Conservation (phyloP, 257 asterid genomes). For the Nicotiana knightiana region DNA sequence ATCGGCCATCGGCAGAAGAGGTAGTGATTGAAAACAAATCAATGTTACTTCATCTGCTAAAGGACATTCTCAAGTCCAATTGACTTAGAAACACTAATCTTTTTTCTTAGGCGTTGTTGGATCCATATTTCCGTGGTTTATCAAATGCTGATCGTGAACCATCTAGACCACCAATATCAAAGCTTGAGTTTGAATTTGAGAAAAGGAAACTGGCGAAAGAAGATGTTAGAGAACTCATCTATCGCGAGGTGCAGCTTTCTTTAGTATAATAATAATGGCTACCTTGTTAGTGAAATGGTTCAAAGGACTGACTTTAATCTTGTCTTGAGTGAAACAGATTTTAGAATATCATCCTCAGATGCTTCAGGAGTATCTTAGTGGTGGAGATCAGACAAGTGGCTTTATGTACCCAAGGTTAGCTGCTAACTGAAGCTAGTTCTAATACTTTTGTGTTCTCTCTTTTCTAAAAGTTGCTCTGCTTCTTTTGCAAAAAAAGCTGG, state of each 20-base stretch:
- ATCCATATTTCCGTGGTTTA: slow-evolving; percentile 77
- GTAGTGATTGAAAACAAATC: slow-evolving; percentile 26
- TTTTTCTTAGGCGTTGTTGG: slow-evolving; percentile 56
- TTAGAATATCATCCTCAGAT: slow-evolving; percentile 95
- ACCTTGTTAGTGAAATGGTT: slow-evolving; percentile 8
- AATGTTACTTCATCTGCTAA: background rate
- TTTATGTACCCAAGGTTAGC: slow-evolving; percentile 96
- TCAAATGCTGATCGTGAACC: slow-evolving; percentile 88
- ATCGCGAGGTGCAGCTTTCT: slow-evolving; percentile 37
- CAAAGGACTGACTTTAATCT: background rate
- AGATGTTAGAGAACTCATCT: slow-evolving; percentile 89
- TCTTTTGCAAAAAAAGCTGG: background rate
- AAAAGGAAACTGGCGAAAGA: slow-evolving; percentile 81
- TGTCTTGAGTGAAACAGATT: slow-evolving; percentile 44
- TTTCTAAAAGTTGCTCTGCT: background rate
- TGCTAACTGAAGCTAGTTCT: slow-evolving; percentile 1
- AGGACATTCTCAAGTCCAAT: background rate
- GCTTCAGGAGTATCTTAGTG: slow-evolving; percentile 87
- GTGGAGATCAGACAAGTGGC: slow-evolving; percentile 91
- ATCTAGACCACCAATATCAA: slow-evolving; percentile 72
- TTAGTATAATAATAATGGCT: background rate
- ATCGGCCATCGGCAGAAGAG: slow-evolving; percentile 90
- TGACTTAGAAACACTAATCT: slow-evolving; percentile 4
- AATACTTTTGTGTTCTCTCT: background rate
- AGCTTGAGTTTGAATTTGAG: slow-evolving; percentile 95